Evolutionary conservation across 2,329 filamentous ascomycete genomes (phyloP).

Genomic region (Talaromyces pinophilus): DNA sequence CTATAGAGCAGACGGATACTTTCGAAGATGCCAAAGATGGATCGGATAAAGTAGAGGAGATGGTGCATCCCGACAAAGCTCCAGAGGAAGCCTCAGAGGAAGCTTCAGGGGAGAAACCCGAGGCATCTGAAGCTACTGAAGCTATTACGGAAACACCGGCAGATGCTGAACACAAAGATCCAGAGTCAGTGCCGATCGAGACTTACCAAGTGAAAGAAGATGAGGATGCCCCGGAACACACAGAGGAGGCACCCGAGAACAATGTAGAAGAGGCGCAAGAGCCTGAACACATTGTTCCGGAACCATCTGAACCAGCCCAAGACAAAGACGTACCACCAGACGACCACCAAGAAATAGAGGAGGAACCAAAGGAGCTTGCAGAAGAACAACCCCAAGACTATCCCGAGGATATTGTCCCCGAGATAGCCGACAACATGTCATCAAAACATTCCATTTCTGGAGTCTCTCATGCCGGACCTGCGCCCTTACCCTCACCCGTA

Average conservation of each 20-base stretch:
- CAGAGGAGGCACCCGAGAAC: neutral
- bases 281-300: neutral
- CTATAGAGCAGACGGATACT: neutral
- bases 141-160: constrained; percentile 8
- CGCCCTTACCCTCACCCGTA: constrained; percentile 36
- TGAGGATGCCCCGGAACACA: neutral
- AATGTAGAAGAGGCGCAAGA: neutral
- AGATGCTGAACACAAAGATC: neutral
- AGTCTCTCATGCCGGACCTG: constrained; percentile 23
- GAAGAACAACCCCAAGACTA: neutral
- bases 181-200: neutral
- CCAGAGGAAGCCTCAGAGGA: neutral
- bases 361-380: neutral
- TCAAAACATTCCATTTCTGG: constrained; percentile 8
- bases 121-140: neutral
- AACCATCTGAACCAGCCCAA: neutral
- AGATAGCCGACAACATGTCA: neutral
- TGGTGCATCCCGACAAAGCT: neutral
- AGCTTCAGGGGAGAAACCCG: neutral
- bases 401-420: neutral
- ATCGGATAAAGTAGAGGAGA: neutral
- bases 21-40: constrained; percentile 2
- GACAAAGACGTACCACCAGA: neutral
- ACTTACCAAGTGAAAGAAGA: neutral
- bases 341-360: neutral